Percentiles rank a stretch among this genome's conserved stretches.
These are phyloP conservation scores for Plectosphaerella plurivora DNA, from an alignment of 2,329 filamentous ascomycete species.

Conservation along the genomic window DNA sequence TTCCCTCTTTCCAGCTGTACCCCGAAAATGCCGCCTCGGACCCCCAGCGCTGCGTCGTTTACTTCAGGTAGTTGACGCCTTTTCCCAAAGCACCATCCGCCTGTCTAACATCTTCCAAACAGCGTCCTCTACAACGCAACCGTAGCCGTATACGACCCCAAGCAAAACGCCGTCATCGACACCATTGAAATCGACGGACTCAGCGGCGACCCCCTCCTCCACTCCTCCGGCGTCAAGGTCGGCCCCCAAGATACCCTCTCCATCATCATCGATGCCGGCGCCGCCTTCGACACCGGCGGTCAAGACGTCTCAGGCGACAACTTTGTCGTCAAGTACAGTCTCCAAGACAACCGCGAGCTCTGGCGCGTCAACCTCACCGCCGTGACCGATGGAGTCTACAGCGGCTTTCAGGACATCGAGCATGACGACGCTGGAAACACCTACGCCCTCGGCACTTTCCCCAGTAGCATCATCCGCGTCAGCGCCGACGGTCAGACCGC, in stretches of 20 bases:
- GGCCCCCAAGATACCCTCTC: slow-evolving; percentile 26
- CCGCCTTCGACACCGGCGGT: slow-evolving; percentile 27
- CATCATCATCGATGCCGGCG: slow-evolving; percentile 27
- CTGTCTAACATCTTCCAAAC: slow-evolving; percentile 1
- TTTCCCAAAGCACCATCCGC: no score
- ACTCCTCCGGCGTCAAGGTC: slow-evolving; percentile 29
- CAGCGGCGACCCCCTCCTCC: slow-evolving; percentile 19
- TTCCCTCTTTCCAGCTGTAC: slow-evolving; percentile 11
- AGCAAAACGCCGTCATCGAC: slow-evolving; percentile 15
- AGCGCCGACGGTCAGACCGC: slow-evolving; percentile 19
- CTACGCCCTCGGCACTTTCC: slow-evolving; percentile 31
- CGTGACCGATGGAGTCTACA: slow-evolving; percentile 21
- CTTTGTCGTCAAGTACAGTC: slow-evolving; percentile 29
- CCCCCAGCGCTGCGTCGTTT: slow-evolving; percentile 10
- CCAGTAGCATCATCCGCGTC: slow-evolving; percentile 28
- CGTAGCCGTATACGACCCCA: slow-evolving; percentile 26
- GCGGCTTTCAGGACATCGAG: slow-evolving; percentile 34
- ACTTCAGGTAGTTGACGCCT: no score
- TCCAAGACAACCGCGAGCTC: slow-evolving; percentile 14
- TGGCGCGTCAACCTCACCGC: slow-evolving; percentile 23
- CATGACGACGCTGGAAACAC: slow-evolving; percentile 28
- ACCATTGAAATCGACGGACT: slow-evolving; percentile 21
- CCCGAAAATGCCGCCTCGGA: slow-evolving; percentile 17
- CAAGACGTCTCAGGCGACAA: slow-evolving; percentile 29
- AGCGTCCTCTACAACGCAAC: slow-evolving; percentile 25